Conservation (phyloP, 2,329 filamentous ascomycete species). For the Cladosporium sp. region DNA sequence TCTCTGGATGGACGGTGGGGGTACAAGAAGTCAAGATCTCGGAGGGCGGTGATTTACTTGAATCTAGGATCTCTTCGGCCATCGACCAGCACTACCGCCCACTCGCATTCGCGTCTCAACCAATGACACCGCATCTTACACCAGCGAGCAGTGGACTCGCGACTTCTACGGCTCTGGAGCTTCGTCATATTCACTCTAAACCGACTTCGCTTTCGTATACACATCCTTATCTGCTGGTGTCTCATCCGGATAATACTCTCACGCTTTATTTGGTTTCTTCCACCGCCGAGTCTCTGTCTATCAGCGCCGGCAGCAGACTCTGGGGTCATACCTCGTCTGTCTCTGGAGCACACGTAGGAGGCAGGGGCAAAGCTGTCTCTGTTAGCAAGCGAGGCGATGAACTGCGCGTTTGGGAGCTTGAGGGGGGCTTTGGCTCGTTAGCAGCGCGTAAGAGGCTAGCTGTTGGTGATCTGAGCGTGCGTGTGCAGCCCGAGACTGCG, state of each 20-base stretch:
- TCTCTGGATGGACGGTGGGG: conserved; percentile 82
- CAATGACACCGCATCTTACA: conserved; percentile 32
- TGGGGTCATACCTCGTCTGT: conserved; percentile 94
- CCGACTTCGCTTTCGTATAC: conserved; percentile 55
- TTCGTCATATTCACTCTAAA: conserved; percentile 40
- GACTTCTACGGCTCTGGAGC: conserved; percentile 27
- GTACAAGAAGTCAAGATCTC: conserved; percentile 83
- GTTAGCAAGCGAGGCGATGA: conserved; percentile 73
- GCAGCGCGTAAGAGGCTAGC: conserved; percentile 44
- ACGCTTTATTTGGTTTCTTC: conserved; percentile 80
- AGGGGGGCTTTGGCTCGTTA: conserved; percentile 61
- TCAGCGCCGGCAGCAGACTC: conserved; percentile 72
- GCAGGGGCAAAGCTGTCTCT: conserved; percentile 85
- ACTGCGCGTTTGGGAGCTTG: conserved; percentile 81
- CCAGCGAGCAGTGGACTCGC: conserved; percentile 20
- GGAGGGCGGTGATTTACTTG: conserved; percentile 48
- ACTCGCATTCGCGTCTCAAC: conserved; percentile 36
- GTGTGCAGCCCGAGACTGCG: conserved; percentile 40
- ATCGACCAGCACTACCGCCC: conserved; percentile 49
- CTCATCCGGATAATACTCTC: conserved; percentile 83
- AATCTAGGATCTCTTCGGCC: conserved; percentile 54
- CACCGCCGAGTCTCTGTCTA: conserved; percentile 61
- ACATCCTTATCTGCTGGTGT: conserved; percentile 82
- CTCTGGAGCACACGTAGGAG: conserved; percentile 79
- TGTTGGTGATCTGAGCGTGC: conserved; percentile 54